These are phyloP conservation scores for Sporothrix variecibatus DNA, from an alignment of 2,329 filamentous ascomycete genomes.

Conservation along the genomic window DNA sequence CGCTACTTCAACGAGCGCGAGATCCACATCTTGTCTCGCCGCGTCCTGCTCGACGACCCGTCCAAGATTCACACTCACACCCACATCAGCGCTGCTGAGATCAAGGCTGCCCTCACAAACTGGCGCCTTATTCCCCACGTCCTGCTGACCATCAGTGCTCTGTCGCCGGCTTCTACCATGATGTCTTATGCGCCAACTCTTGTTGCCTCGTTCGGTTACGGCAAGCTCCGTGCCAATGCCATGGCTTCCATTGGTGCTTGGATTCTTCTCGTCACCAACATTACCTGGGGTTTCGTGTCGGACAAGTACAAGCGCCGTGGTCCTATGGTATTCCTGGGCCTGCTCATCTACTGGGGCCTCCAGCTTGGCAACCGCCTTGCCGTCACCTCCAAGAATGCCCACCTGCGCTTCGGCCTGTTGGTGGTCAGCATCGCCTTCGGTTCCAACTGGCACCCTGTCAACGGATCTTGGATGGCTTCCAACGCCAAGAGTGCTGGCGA, in stretches of 20 bases:
- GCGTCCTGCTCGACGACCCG: conserved; percentile 42
- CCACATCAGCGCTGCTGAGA: conserved; percentile 19
- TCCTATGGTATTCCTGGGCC: conserved; percentile 35
- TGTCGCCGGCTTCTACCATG: conserved; percentile 37
- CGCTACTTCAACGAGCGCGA: conserved; percentile 41
- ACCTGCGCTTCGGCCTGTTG: conserved; percentile 18
- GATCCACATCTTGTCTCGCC: conserved; percentile 38
- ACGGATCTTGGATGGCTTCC: conserved; percentile 23
- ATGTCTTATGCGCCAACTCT: conserved; percentile 39
- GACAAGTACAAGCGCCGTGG: conserved; percentile 35
- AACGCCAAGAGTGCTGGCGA: conserved; percentile 23
- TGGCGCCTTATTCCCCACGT: conserved; percentile 43
- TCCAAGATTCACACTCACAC: conserved; percentile 36
- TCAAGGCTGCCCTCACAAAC: conserved; percentile 38
- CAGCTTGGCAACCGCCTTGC: conserved; percentile 17
- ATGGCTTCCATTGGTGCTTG: conserved; percentile 42
- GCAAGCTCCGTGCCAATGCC: conserved; percentile 40
- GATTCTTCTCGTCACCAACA: conserved; percentile 39
- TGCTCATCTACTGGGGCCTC: conserved; percentile 32
- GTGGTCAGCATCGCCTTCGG: conserved; percentile 7
- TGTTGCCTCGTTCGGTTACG: conserved; percentile 41
- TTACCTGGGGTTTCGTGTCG: conserved; percentile 36
- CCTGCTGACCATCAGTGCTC: conserved; percentile 36
- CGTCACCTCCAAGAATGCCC: not conserved
- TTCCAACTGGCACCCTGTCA: conserved; percentile 22